Conservation (phyloP, 495 filamentous ascomycete genomes). For the Aspergillus olivimuriae region DNA sequence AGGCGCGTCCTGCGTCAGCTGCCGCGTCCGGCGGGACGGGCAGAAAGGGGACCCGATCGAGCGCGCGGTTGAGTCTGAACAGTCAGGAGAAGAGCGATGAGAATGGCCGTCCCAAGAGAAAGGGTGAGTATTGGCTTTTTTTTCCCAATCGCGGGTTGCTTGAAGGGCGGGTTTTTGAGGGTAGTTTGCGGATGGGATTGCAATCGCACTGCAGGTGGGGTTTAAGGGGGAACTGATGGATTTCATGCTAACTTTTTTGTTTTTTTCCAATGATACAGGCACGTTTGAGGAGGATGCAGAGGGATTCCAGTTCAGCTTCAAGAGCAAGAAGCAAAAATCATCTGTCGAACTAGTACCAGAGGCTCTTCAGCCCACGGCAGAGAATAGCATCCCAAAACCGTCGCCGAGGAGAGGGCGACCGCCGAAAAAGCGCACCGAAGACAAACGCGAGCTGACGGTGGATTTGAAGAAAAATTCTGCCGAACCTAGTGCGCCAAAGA, state of each 20-base stretch:
- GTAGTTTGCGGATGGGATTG: too few species aligned
- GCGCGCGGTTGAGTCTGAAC: conserved; percentile 37
- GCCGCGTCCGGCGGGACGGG: conserved; percentile 22
- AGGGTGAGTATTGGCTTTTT: conserved; percentile 33
- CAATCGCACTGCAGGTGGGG: too few species aligned
- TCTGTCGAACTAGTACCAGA: conserved; percentile 22
- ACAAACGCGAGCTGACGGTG: conserved; percentile 14
- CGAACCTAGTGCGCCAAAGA: conserved; percentile 20
- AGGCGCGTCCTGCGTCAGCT: conserved; percentile 32
- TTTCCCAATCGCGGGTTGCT: too few species aligned
- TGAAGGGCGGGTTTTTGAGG: too few species aligned
- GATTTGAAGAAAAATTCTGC: conserved; percentile 16
- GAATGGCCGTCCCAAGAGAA: conserved; percentile 22
- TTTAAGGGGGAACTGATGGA: too few species aligned
- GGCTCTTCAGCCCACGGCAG: conserved; percentile 15
- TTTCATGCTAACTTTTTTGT: conserved; percentile 7
- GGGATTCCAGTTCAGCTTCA: conserved; percentile 49
- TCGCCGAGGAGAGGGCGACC: conserved; percentile 34
- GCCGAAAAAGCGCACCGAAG: conserved; percentile 31
- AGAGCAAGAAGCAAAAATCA: conserved; percentile 37
- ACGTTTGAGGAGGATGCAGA: conserved; percentile 48
- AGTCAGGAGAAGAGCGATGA: conserved; percentile 26
- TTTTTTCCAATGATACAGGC: conserved; percentile 17
- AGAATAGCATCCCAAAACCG: conserved; percentile 26
- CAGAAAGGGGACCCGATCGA: conserved; percentile 26